These are phyloP conservation scores for Leccinum arenicola DNA, from an alignment of 768 basidiomycete species.

Conservation along the genomic window DNA sequence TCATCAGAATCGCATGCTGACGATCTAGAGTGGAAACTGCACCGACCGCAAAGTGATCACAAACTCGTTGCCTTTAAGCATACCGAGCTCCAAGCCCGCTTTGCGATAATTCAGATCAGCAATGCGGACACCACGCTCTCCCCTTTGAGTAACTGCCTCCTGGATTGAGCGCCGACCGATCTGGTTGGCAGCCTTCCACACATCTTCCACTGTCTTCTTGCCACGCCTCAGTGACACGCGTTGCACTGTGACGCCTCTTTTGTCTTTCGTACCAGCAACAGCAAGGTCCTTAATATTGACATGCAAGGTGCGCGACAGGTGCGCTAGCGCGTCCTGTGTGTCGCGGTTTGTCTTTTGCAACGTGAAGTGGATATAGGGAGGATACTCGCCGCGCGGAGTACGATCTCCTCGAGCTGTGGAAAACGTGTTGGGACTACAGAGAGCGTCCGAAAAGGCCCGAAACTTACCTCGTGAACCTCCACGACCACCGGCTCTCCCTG, in stretches of 20 bases:
- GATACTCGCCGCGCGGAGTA: constrained; percentile 60
- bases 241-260: constrained; percentile 94
- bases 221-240: constrained; percentile 78
- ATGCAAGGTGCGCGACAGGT: constrained; percentile 77
- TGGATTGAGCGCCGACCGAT: constrained; percentile 53
- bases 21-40: constrained; percentile 16
- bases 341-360: constrained; percentile 97
- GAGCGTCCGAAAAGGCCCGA: not conserved
- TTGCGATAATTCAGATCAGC: constrained; percentile 86
- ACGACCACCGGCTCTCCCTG: constrained; percentile 46
- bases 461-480: constrained; percentile 38
- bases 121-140: constrained; percentile 86
- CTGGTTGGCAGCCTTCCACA: constrained; percentile 83
- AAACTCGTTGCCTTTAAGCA: constrained; percentile 96
- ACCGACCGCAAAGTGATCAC: constrained; percentile 85
- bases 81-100: constrained; percentile 82
- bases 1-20: not conserved
- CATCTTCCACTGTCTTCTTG: constrained; percentile 73
- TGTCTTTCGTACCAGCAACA: constrained; percentile 97
- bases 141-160: constrained; percentile 66
- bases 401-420: constrained; percentile 37
- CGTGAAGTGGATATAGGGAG: constrained; percentile 93
- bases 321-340: constrained; percentile 87
- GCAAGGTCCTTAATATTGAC: constrained; percentile 77
- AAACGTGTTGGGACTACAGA: not conserved